Evolutionary conservation across 208 protist genomes (phyloP).

Genomic region (Leptomonas pyrrhocoris): DNA sequence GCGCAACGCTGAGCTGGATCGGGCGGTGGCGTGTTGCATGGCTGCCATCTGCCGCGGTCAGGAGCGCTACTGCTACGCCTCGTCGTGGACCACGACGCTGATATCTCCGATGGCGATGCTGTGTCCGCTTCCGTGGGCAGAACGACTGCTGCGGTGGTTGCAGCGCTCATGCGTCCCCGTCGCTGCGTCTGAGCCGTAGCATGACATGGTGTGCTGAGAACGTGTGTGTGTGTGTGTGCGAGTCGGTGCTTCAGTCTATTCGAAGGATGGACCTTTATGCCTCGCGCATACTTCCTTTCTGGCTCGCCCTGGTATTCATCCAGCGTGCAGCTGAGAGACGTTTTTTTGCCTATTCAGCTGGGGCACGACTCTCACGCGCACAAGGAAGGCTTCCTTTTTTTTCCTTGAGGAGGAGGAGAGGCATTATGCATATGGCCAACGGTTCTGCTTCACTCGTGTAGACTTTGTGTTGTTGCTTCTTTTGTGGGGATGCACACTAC

Average conservation of each 20-base stretch:
- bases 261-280: not conserved
- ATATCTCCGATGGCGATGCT: constrained; percentile 20
- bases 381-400: too few species aligned
- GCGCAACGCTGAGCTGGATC: constrained; percentile 28
- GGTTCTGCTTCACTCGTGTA: too few species aligned
- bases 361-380: too few species aligned
- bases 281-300: not conserved
- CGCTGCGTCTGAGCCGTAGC: constrained; percentile 1
- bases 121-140: constrained; percentile 28
- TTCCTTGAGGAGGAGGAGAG: too few species aligned
- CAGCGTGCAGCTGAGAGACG: too few species aligned
- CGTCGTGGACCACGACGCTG: constrained; percentile 19
- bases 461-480: too few species aligned
- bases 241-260: not conserved
- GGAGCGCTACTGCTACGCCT: constrained; percentile 28
- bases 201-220: not conserved
- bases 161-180: not conserved
- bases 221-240: not conserved
- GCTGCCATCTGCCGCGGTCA: constrained; percentile 25
- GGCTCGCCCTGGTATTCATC: too few species aligned
- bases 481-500: too few species aligned
- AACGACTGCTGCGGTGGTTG: constrained; percentile 22
- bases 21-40: constrained; percentile 21
- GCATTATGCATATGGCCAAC: too few species aligned
- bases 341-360: too few species aligned